Percentiles rank a stretch among this genome's conserved stretches.
Conservation (phyloP, 495 filamentous ascomycete genomes). For the Tuber melanosporum region DNA sequence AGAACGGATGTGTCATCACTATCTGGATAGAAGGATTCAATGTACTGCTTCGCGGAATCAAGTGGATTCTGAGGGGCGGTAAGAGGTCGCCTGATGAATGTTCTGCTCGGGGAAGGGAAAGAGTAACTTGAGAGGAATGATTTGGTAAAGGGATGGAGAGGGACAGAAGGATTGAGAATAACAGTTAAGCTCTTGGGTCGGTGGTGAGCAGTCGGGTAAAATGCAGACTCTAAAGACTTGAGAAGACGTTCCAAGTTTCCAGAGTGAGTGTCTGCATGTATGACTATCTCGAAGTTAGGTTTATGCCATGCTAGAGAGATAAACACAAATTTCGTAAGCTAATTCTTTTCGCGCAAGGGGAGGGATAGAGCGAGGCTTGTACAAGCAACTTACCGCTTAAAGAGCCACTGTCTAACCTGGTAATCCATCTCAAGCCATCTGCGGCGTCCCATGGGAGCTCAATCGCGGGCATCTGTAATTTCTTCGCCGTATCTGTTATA, state of each 20-base stretch:
- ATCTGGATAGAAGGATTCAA: slow-evolving; percentile 60
- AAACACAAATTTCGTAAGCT: slow-evolving; percentile 13
- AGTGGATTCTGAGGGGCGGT: slow-evolving; percentile 41
- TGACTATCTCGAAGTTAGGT: slow-evolving; percentile 55
- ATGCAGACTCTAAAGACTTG: slow-evolving; percentile 54
- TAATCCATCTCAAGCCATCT: slow-evolving; percentile 60
- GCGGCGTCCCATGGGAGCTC: slow-evolving; percentile 50
- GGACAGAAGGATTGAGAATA: slow-evolving; percentile 57
- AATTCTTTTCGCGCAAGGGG: slow-evolving; percentile 11
- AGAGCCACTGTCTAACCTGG: slow-evolving; percentile 55
- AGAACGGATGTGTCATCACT: slow-evolving; percentile 55
- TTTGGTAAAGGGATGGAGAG: slow-evolving; percentile 50
- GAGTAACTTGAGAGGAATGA: slow-evolving; percentile 49
- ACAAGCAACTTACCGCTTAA: slow-evolving; percentile 47
- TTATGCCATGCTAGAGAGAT: slow-evolving; percentile 50
- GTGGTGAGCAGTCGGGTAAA: slow-evolving; percentile 50
- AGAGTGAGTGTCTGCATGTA: slow-evolving; percentile 54
- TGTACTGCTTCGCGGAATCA: slow-evolving; percentile 51
- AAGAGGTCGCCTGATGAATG: slow-evolving; percentile 49
- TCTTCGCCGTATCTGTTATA: slow-evolving; percentile 44
- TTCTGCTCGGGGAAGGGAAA: slow-evolving; percentile 51
- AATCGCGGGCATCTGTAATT: slow-evolving; percentile 48
- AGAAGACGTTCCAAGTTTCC: slow-evolving; percentile 58
- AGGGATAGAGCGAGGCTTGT: slow-evolving; percentile 11
- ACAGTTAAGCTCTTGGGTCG: slow-evolving; percentile 48